Base-by-base conservation (phyloP, 805 yeast genomes). In the Candida oleophila region DNA sequence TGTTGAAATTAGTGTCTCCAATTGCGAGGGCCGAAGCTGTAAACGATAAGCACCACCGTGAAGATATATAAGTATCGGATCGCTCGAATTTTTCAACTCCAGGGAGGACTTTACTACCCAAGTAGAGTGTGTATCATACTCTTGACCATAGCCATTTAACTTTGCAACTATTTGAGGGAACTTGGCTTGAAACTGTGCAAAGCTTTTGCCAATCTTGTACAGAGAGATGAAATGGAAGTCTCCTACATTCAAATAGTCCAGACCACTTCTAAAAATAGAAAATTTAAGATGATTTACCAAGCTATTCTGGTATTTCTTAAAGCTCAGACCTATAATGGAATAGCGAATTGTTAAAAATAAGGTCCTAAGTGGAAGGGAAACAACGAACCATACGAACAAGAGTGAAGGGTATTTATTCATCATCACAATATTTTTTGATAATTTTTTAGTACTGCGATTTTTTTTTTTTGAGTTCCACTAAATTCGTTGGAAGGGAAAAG, bases 21-120 rank as follows among this genome's bases (percentile, higher is more conserved):
- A 38, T 45, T 71, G 77, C 30, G 55, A 43, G 1, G 61, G 60
- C 43, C 50, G 53, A 12, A 66, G 57, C 38, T 66, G 66, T 37
- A 68, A 49, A 41, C 58, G 64, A 51, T 57, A 71, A 7, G 74
- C 73, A 1, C 77, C 77, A 15, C 77, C 76, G 48, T 72, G 77
- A 7, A 59, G 48, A 40, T 57, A 72, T 16, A 72, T 49, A 9
- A 72, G 43, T 28, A 68, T 55, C 22, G 71, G 70, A 45, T 64
- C 71, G 1, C 44, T 46, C 1, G 57, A 46, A 4, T 53, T 54
- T 39, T 59, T 54, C 34, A 55, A 54, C 4, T 5, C 11, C 30
- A 25, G 30, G 12, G 61, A 59, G 44, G 61, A 62, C 46, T 63
- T 63, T 3, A 55, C 66, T 14, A 71, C 49, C 76, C 76, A 72